A percentile compares a stretch with the other conserved stretches of the same genome.
Conservation (phyloP, 805 yeast species). For the Ogataea nonfermentans region DNA sequence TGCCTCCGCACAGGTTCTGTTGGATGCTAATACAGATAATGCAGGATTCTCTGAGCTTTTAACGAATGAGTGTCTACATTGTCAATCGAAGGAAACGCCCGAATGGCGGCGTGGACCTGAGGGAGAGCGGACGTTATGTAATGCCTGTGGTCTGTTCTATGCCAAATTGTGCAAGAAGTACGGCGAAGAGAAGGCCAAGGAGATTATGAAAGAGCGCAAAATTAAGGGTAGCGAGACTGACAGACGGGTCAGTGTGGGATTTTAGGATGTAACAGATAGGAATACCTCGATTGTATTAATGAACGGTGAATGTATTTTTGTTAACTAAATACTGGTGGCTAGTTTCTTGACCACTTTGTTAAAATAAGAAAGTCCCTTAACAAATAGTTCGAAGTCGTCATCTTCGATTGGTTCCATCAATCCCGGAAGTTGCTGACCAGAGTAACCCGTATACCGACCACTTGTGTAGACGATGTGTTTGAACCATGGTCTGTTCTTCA, state of each 20-base stretch:
- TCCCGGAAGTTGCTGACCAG: constrained; percentile 58
- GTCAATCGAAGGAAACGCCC: constrained; percentile 62
- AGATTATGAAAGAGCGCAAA: constrained; percentile 36
- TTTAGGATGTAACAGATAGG: constrained; percentile 1
- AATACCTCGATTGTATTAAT: constrained; percentile 3
- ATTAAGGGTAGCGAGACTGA: constrained; percentile 27
- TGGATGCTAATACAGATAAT: constrained; percentile 7
- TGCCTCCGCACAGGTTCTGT: constrained; percentile 5
- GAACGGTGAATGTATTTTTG: constrained; percentile 2
- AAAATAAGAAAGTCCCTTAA: constrained; percentile 23
- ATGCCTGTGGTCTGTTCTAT: constrained; percentile 78
- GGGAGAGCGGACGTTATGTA: constrained; percentile 73
- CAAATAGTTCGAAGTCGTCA: constrained; percentile 35
- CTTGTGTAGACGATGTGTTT: constrained; percentile 59
- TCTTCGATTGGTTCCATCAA: constrained; percentile 55
- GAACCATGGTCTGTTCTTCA: constrained; percentile 53
- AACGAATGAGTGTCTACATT: constrained; percentile 32
- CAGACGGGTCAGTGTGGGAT: constrained; percentile 28
- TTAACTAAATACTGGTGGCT: constrained; percentile 7
- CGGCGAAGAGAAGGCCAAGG: constrained; percentile 53
- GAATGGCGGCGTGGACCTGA: constrained; percentile 85
- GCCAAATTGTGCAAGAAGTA: constrained; percentile 61
- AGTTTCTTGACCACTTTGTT: constrained; percentile 17
- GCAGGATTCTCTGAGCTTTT: constrained; percentile 2
- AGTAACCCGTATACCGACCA: constrained; percentile 59